phyloP scores from a whole-genome alignment of 331 rosid genomes.

The Quercus phellos region DNA sequence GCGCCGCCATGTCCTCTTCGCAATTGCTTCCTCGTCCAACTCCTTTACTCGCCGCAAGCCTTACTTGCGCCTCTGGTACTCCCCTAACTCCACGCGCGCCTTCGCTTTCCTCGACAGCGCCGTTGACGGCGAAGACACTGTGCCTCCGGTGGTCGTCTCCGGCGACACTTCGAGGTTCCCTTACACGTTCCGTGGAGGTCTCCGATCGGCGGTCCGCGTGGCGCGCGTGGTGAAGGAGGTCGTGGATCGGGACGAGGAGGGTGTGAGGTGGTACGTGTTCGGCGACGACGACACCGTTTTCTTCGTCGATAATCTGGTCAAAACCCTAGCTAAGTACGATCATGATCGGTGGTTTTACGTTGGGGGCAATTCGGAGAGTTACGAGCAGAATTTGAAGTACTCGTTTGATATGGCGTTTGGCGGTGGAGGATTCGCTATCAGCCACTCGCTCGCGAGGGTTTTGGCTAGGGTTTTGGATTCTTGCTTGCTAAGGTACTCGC shows the following conservation, averaged over 20 bases:
- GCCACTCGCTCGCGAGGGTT: conserved; percentile 66
- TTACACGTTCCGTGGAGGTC: conserved; percentile 57
- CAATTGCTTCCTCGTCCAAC: conserved; percentile 64
- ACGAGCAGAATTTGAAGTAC: conserved; percentile 58
- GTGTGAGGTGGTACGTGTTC: conserved; percentile 84
- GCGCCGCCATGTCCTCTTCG: conserved; percentile 70
- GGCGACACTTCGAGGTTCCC: conserved; percentile 60
- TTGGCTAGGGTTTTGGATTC: conserved; percentile 77
- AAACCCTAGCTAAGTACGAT: conserved; percentile 59
- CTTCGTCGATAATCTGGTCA: conserved; percentile 76
- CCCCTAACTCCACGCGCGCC: conserved; percentile 54
- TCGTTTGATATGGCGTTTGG: conserved; percentile 92
- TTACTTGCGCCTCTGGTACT: conserved; percentile 61
- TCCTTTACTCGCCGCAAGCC: conserved; percentile 68
- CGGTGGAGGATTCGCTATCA: conserved; percentile 89
- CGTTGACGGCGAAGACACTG: background rate
- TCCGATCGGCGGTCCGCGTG: conserved; percentile 86
- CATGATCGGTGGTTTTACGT: conserved; percentile 69
- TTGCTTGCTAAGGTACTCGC: conserved; percentile 71
- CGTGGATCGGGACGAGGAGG: conserved; percentile 62
- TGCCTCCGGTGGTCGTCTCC: conserved; percentile 52
- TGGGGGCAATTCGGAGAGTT: conserved; percentile 81
- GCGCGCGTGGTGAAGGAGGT: conserved; percentile 80
- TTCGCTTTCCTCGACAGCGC: conserved; percentile 58
- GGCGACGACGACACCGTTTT: conserved; percentile 92